phyloP scores from a whole-genome alignment of 176 grass and related monocot species.

The Echinochloa phyllopogon region DNA sequence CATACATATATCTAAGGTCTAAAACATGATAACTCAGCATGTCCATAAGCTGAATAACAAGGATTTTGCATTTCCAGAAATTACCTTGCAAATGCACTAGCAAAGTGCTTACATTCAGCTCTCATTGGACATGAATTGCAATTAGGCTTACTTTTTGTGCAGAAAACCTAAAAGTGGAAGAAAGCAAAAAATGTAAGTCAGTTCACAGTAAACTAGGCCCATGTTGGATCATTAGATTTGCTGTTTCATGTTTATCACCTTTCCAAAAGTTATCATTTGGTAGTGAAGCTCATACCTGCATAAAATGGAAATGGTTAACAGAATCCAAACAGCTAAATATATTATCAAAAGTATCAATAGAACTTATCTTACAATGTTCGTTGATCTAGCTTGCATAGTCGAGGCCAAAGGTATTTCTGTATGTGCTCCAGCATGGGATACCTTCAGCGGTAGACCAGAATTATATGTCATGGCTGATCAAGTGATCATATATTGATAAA shows the following conservation, averaged over 20 bases:
- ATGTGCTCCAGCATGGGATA: conserved; percentile 92
- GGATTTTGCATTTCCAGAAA: conserved; percentile 7
- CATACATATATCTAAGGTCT: background rate
- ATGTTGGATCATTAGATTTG: background rate
- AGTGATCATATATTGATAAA: conserved; percentile 22
- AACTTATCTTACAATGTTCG: conserved; percentile 72
- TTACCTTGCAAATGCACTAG: conserved; percentile 92
- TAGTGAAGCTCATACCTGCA: conserved; percentile 92
- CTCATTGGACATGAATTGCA: conserved; percentile 94
- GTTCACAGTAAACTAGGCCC: conserved; percentile 15
- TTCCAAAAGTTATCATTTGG: conserved; percentile 99
- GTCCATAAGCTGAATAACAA: conserved; percentile 18
- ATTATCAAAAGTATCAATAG: conserved; percentile 18
- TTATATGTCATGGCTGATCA: conserved; percentile 23
- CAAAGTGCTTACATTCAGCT: conserved; percentile 94
- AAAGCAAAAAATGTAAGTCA: conserved; percentile 27
- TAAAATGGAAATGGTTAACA: conserved; percentile 7
- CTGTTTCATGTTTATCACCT: conserved; percentile 56
- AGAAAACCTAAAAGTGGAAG: conserved; percentile 66
- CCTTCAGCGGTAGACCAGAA: conserved; percentile 51
- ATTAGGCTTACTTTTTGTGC: conserved; percentile 89
- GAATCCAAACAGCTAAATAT: conserved; percentile 29
- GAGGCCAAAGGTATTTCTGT: conserved; percentile 96
- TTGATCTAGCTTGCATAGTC: conserved; percentile 91
- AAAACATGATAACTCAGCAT: background rate